Percentiles rank a stretch among this genome's conserved stretches.
These are phyloP conservation scores for Heliophila coronopifolia DNA, from an alignment of 441 rosid genomes.

Conservation along the genomic window DNA sequence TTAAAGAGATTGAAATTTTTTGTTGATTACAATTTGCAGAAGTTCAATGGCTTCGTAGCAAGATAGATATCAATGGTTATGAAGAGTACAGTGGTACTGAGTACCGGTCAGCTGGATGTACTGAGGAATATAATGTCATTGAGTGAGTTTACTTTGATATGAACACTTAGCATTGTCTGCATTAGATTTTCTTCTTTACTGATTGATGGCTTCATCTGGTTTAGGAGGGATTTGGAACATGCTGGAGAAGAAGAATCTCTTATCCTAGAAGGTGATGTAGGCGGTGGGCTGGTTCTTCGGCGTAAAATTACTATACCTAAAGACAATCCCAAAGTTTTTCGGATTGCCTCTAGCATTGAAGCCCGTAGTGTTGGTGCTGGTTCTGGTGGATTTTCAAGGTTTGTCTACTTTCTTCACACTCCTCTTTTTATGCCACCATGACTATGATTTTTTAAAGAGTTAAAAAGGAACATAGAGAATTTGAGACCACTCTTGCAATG, in stretches of 20 bases:
- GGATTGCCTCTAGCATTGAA: constrained; percentile 56
- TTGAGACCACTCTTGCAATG: background rate
- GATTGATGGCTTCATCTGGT: constrained; percentile 12
- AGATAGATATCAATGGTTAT: constrained; percentile 70
- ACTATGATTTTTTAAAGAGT: background rate
- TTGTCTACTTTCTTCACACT: constrained; percentile 12
- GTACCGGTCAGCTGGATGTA: constrained; percentile 87
- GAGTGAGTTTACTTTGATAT: constrained; percentile 42
- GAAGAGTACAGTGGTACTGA: constrained; percentile 89
- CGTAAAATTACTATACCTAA: constrained; percentile 45
- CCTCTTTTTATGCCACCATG: background rate
- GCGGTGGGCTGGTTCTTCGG: constrained; percentile 71
- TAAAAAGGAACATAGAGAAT: background rate
- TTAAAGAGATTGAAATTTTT: background rate
- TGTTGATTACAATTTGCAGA: constrained; percentile 37
- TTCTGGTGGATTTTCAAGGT: constrained; percentile 97
- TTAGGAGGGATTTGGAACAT: constrained; percentile 73
- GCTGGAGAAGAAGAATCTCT: constrained; percentile 75
- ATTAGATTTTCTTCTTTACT: background rate
- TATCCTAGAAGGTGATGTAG: constrained; percentile 62
- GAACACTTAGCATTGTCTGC: background rate
- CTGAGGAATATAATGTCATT: constrained; percentile 65
- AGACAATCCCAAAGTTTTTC: constrained; percentile 44
- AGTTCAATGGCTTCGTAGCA: constrained; percentile 86
- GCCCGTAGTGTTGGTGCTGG: constrained; percentile 84